A percentile compares a stretch with the other conserved stretches of the same genome.
Evolutionary conservation across 2,329 filamentous ascomycete species (phyloP).

Genomic region (Emmonsia crescens): DNA sequence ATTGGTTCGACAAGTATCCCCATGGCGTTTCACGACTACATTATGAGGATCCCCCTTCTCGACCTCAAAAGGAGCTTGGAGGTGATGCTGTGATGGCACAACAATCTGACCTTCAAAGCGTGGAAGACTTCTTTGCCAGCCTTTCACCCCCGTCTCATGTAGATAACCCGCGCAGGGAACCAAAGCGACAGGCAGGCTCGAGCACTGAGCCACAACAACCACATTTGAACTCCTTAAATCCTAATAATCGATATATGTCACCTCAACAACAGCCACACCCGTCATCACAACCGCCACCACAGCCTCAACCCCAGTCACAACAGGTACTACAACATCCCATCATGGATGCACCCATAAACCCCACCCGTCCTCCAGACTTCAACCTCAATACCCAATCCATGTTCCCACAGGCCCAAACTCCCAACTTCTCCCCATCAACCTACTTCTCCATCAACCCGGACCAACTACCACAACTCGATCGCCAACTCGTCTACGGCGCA

Average conservation of each 20-base stretch:
- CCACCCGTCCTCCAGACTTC: constrained; percentile 19
- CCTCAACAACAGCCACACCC: constrained; percentile 3
- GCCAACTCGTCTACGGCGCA: constrained; percentile 64
- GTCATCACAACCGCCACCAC: constrained; percentile 7
- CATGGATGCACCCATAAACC: constrained; percentile 13
- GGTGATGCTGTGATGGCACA: constrained; percentile 85
- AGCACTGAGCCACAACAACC: background rate
- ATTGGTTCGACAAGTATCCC: constrained; percentile 94
- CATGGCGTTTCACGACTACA: constrained; percentile 79
- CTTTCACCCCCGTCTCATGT: constrained; percentile 52
- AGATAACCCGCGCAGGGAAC: constrained; percentile 40
- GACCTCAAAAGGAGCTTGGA: constrained; percentile 61
- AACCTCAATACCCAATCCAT: constrained; percentile 26
- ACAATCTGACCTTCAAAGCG: constrained; percentile 80
- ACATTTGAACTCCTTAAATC: background rate
- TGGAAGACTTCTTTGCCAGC: constrained; percentile 86
- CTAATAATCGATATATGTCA: constrained; percentile 1
- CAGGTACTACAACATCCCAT: constrained; percentile 14
- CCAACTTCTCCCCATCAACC: constrained; percentile 22
- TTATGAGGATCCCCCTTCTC: constrained; percentile 62
- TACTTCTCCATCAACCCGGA: constrained; percentile 31
- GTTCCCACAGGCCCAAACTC: constrained; percentile 21
- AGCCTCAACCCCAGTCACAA: constrained; percentile 6
- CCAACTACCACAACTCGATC: constrained; percentile 57
- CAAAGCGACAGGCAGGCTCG: constrained; percentile 26